Evolutionary conservation across 176 grass and related monocot genomes (phyloP), one percentile per base, ranked within the genome.

Genomic region (Rhipidocladum racemiflorum): DNA sequence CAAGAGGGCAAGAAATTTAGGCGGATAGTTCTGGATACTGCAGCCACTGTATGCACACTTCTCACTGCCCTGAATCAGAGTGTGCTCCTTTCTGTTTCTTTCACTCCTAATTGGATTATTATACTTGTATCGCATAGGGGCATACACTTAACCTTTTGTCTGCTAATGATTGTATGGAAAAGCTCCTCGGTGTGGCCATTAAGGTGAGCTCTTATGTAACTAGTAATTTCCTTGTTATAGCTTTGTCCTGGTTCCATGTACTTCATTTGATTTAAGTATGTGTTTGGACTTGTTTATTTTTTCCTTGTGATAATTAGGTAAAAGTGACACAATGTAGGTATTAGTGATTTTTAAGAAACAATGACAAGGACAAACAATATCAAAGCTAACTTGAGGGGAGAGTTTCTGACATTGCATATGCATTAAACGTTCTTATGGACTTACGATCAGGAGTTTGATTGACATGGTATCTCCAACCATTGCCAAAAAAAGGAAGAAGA

Each of bases 11-110:
- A 87, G 49, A 76, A 60, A 49, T 74, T 81, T 81, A 60, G 50
- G 4, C 71, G 29, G 55, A 18, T 87, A 28, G 71, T 87, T 65
- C 34, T 87, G 70, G 85, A 87, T 87, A 59, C 78, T 49, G n/a
- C 35, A 12, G 55, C 61, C 48, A 81, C 62, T 81, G 85, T 81
- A 34, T 46, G 78, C 79, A 18, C 49, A 42, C 62, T 68, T 40
- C 43, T 81, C 61, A 59, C 40, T 68, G 4, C 6, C 11, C 7
- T 84, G 34, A 76, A 69, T 69, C 64, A 45, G 30, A 54, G 4
- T 81, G 18, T 74, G 10, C 46, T 6, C 69, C 61, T 28, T 69
- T 75, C 49, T 53, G 7, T 42, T 51, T 38, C n/a, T 30, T 61
- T 25, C 23, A 50, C 40, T 34, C 24, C 32, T 60, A 42, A 49